phyloP scores from a whole-genome alignment of 768 basidiomycete species.

The Heimioporus sp. region DNA sequence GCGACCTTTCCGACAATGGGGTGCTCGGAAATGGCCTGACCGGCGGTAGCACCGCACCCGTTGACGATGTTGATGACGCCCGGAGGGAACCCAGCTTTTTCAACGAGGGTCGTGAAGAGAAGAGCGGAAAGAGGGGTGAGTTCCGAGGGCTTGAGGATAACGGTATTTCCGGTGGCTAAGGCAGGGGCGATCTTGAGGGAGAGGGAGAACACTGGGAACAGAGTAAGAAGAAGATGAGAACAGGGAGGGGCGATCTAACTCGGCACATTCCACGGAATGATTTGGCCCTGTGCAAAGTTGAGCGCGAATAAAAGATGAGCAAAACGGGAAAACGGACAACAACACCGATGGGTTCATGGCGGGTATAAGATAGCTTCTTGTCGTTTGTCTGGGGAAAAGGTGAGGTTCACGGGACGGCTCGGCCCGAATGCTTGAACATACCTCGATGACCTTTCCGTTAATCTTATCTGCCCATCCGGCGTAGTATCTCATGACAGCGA shows the following conservation, averaged over 20 bases:
- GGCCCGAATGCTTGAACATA: background rate
- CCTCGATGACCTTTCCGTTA: conserved; percentile 70
- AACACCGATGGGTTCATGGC: conserved; percentile 20
- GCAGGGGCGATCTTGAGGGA: conserved; percentile 76
- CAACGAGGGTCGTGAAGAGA: conserved; percentile 46
- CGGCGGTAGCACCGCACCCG: conserved; percentile 69
- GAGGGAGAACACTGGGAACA: conserved; percentile 18
- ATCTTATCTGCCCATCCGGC: conserved; percentile 91
- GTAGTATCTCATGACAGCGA: conserved; percentile 65
- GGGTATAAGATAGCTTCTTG: conserved; percentile 13
- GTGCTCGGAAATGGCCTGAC: conserved; percentile 67
- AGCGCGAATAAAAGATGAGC: too few species aligned
- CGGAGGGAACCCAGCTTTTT: conserved; percentile 72
- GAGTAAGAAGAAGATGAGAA: conserved; percentile 46
- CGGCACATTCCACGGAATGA: conserved; percentile 71
- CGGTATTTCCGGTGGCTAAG: conserved; percentile 72
- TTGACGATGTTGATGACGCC: conserved; percentile 77
- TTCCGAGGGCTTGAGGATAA: conserved; percentile 83
- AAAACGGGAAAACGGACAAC: conserved; percentile 10
- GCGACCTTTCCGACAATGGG: conserved; percentile 68
- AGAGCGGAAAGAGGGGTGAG: conserved; percentile 71
- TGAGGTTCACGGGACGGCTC: background rate
- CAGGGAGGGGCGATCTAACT: conserved; percentile 24
- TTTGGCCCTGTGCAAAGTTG: conserved; percentile 31
- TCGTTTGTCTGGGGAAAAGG: conserved; percentile 25